These are phyloP conservation scores for Lactifluus hygrophoroides DNA, from an alignment of 768 basidiomycete species.

Conservation along the genomic window DNA sequence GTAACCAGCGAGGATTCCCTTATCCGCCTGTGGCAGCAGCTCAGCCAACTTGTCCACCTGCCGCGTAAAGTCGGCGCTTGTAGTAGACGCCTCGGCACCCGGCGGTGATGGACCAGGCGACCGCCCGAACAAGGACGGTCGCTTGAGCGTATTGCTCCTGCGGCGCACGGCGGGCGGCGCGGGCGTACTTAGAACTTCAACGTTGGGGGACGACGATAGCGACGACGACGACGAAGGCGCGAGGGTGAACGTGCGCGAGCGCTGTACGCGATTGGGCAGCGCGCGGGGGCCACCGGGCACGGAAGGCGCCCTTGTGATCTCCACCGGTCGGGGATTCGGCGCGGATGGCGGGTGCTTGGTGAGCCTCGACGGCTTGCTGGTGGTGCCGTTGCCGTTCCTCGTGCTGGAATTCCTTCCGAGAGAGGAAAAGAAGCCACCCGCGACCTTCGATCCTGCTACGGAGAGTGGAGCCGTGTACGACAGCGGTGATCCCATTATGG, in stretches of 20 bases:
- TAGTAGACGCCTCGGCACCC: background rate
- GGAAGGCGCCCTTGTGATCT: conserved; percentile 35
- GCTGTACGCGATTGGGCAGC: conserved; percentile 46
- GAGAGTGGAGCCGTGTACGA: background rate
- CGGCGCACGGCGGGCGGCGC: conserved; percentile 21
- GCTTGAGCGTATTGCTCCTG: conserved; percentile 20
- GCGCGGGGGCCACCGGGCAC: conserved; percentile 73
- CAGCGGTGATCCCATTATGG: conserved; percentile 1
- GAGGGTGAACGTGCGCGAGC: conserved; percentile 60
- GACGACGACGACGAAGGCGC: conserved; percentile 15
- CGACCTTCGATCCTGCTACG: background rate
- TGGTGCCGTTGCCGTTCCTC: background rate
- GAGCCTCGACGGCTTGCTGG: conserved; percentile 16
- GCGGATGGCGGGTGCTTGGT: conserved; percentile 32
- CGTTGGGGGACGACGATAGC: conserved; percentile 22
- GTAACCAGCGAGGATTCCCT: conserved; percentile 58
- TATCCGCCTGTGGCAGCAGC: conserved; percentile 66
- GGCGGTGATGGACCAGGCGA: conserved; percentile 12
- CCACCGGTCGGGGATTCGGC: conserved; percentile 27
- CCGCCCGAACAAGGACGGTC: conserved; percentile 28
- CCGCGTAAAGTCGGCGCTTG: conserved; percentile 42
- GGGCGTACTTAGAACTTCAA: conserved; percentile 35
- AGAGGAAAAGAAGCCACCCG: conserved; percentile 8
- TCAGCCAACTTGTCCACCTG: conserved; percentile 67
- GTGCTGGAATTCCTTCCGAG: conserved; percentile 24